Evolutionary conservation across 768 basidiomycete genomes (phyloP).

Genomic region (Erythrobasidium yunnanense): DNA sequence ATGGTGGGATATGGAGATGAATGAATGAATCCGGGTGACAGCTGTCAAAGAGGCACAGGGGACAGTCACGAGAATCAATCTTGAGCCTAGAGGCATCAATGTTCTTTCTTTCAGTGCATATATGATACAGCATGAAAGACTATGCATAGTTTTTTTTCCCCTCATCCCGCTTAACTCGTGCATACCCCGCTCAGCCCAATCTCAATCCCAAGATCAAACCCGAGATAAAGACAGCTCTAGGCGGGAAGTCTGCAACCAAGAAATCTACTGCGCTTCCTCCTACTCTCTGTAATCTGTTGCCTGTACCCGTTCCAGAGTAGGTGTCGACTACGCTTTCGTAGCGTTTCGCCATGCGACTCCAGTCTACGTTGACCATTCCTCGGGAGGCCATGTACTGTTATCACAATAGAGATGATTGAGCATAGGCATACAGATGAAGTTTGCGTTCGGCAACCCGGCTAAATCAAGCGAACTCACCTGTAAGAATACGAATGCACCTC

Average conservation of each 20-base stretch:
- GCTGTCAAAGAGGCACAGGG: too few relatives aligned
- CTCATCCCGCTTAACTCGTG: too few relatives aligned
- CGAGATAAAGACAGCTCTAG: conserved; percentile 72
- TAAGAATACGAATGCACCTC: conserved; percentile 77
- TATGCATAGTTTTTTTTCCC: too few relatives aligned
- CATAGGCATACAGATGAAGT: background rate
- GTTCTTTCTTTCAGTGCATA: too few relatives aligned
- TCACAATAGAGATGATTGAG: background rate
- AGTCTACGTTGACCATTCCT: conserved; percentile 18
- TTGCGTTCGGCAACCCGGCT: background rate
- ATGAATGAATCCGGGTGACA: too few relatives aligned
- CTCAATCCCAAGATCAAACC: conserved; percentile 71
- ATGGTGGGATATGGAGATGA: too few relatives aligned
- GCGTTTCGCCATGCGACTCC: conserved; percentile 22
- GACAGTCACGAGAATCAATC: too few relatives aligned
- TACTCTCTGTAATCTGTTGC: conserved; percentile 48
- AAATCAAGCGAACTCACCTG: conserved; percentile 52
- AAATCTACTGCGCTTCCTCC: conserved; percentile 54
- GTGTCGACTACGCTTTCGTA: conserved; percentile 15
- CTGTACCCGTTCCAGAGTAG: conserved; percentile 12
- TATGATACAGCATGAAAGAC: too few relatives aligned
- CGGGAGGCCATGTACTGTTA: conserved; percentile 24
- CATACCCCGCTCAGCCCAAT: conserved; percentile 51
- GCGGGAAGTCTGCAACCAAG: conserved; percentile 85
- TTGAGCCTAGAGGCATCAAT: too few relatives aligned